Percentiles rank a stretch among this genome's conserved stretches.
These are phyloP conservation scores for Rhipidocladum racemiflorum DNA, from an alignment of 176 grass and related monocot species.

Conservation along the genomic window DNA sequence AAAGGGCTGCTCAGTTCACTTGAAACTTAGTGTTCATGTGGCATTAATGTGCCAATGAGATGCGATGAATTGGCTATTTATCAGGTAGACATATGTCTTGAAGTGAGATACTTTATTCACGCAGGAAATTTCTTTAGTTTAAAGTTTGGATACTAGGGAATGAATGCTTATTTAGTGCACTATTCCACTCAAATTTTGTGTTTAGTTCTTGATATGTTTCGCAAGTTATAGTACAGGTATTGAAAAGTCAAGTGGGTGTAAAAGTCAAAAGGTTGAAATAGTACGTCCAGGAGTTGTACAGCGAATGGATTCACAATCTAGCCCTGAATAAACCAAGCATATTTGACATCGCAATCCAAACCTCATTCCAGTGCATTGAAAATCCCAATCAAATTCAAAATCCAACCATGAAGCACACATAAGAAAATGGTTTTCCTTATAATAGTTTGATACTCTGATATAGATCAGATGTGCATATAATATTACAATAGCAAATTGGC, in stretches of 20 bases:
- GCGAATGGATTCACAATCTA: conserved; percentile 11
- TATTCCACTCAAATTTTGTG: neutral
- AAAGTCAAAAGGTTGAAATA: neutral
- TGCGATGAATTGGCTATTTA: neutral
- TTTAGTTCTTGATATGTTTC: neutral
- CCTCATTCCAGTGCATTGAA: neutral
- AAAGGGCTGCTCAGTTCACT: neutral
- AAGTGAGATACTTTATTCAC: neutral
- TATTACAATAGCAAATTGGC: neutral
- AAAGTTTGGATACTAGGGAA: neutral
- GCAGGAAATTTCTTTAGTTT: neutral
- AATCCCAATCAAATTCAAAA: conserved; percentile 1
- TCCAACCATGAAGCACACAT: neutral
- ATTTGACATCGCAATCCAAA: neutral
- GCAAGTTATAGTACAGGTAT: neutral
- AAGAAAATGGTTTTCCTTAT: neutral
- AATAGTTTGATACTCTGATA: neutral
- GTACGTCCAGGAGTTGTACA: neutral
- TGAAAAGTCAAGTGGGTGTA: neutral
- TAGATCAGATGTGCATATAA: neutral
- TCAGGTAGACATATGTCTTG: conserved; percentile 1
- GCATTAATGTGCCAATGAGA: neutral
- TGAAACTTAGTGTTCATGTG: neutral
- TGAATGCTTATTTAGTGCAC: neutral
- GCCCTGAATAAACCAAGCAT: conserved; percentile 9